Evolutionary conservation across 306 rosid genomes (phyloP).

Genomic region (Abrus pulchellus): DNA sequence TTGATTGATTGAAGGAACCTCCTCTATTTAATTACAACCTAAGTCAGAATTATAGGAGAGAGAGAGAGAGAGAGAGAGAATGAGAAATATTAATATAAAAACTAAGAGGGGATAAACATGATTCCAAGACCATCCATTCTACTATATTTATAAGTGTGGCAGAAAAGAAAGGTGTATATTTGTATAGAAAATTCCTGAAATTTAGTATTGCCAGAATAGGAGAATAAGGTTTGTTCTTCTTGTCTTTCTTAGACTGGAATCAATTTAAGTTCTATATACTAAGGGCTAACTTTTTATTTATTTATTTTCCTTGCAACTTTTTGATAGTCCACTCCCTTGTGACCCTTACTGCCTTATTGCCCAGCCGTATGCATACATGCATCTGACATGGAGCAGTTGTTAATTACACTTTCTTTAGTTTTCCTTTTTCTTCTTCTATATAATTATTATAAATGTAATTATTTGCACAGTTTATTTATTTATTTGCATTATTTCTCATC

Average conservation of each 20-base stretch:
- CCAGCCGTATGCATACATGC: slow-evolving; percentile 4
- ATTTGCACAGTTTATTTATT: background rate
- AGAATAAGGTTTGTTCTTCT: slow-evolving; percentile 80
- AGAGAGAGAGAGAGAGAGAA: slow-evolving; percentile 25
- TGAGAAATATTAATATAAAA: slow-evolving; percentile 49
- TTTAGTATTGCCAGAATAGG: slow-evolving; percentile 70
- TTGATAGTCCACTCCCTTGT: slow-evolving; percentile 23
- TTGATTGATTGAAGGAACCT: slow-evolving; percentile 49
- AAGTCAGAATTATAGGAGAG: slow-evolving; percentile 52
- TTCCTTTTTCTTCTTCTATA: background rate
- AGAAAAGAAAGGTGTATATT: slow-evolving; percentile 43
- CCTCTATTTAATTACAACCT: slow-evolving; percentile 46
- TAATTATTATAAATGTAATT: background rate
- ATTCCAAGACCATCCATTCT: slow-evolving; percentile 51
- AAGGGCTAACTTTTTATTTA: slow-evolving; percentile 37
- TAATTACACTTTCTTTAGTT: background rate
- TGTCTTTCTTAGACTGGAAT: slow-evolving; percentile 78
- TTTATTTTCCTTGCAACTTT: slow-evolving; percentile 48
- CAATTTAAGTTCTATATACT: slow-evolving; percentile 44
- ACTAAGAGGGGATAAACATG: slow-evolving; percentile 57
- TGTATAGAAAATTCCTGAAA: slow-evolving; percentile 57
- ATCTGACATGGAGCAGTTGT: slow-evolving; percentile 19
- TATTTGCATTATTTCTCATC: no score
- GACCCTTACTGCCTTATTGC: slow-evolving; percentile 15
- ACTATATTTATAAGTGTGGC: slow-evolving; percentile 51